Percentiles rank a stretch among this genome's conserved stretches.
These are phyloP conservation scores for Polytrichum formosum DNA, from an alignment of 225 moss, liverwort and hornwort genomes.

Conservation along the genomic window DNA sequence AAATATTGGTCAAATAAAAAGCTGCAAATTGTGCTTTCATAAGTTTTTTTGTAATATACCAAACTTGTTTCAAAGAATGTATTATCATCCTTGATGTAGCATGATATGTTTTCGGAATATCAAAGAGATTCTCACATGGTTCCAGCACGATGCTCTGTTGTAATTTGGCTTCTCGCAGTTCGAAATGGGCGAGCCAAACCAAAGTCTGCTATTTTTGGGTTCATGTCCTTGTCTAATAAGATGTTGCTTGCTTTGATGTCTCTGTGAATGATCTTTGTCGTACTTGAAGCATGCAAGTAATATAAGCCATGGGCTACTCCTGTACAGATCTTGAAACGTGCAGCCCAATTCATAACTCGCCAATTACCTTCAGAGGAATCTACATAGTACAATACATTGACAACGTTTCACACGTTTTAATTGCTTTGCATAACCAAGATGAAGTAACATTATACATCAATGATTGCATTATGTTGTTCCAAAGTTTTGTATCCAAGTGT, in stretches of 20 bases:
- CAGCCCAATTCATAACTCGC: conserved; percentile 7
- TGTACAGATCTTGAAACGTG: conserved; percentile 3
- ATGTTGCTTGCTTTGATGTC: conserved; percentile 6
- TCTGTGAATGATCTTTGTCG: conserved; percentile 15
- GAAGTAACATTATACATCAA: too few species aligned
- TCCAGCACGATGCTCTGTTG: background rate
- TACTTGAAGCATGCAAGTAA: conserved; percentile 18
- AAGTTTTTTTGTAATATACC: too few species aligned
- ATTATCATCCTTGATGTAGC: too few species aligned
- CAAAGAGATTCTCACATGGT: background rate
- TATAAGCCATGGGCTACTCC: background rate
- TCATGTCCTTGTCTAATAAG: conserved; percentile 16
- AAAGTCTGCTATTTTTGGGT: conserved; percentile 19
- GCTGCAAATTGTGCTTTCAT: too few species aligned
- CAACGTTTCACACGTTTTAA: too few species aligned
- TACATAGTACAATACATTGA: too few species aligned
- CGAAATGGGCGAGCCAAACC: conserved; percentile 10
- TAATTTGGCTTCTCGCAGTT: conserved; percentile 9
- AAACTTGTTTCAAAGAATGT: too few species aligned
- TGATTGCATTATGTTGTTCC: too few species aligned
- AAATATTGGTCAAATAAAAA: too few species aligned
- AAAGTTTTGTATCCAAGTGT: too few species aligned
- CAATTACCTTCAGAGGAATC: background rate
- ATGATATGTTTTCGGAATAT: too few species aligned
- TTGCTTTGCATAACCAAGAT: too few species aligned